Evolutionary conservation across 83 land plant species (phyloP).

Genomic region (Thuja plicata): DNA sequence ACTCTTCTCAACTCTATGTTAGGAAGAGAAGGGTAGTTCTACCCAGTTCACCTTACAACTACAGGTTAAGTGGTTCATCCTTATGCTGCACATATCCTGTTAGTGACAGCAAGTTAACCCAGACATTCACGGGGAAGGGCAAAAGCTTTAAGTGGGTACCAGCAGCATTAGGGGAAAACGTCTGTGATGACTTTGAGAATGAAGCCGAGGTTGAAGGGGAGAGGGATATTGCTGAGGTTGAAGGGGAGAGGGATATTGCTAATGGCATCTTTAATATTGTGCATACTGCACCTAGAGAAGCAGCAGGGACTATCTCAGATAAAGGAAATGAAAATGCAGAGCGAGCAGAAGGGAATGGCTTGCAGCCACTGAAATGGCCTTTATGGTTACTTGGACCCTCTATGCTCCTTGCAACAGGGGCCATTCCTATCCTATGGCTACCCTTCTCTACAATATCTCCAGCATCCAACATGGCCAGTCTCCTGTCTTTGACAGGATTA

Average conservation of each 20-base stretch:
- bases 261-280: neutral
- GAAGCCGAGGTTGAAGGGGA: neutral
- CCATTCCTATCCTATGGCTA: slow-evolving; percentile 65
- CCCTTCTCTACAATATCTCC: slow-evolving; percentile 54
- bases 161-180: neutral
- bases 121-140: slow-evolving; percentile 3
- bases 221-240: neutral
- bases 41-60: neutral
- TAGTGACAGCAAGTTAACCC: neutral
- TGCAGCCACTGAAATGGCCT: slow-evolving; percentile 58
- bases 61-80: neutral
- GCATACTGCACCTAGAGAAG: neutral
- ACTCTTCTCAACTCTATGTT: neutral
- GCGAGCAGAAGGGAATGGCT: neutral
- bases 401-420: slow-evolving; percentile 55
- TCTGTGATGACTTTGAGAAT: slow-evolving; percentile 1
- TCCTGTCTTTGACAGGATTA: slow-evolving; percentile 64
- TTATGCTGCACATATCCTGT: neutral
- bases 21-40: neutral
- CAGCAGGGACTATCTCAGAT: neutral
- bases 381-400: slow-evolving; percentile 75
- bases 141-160: neutral
- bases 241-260: neutral
- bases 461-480: slow-evolving; percentile 59
- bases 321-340: neutral